phyloP scores from a whole-genome alignment of 2,329 filamentous ascomycete genomes.

The Arthrocladium fulminans region DNA sequence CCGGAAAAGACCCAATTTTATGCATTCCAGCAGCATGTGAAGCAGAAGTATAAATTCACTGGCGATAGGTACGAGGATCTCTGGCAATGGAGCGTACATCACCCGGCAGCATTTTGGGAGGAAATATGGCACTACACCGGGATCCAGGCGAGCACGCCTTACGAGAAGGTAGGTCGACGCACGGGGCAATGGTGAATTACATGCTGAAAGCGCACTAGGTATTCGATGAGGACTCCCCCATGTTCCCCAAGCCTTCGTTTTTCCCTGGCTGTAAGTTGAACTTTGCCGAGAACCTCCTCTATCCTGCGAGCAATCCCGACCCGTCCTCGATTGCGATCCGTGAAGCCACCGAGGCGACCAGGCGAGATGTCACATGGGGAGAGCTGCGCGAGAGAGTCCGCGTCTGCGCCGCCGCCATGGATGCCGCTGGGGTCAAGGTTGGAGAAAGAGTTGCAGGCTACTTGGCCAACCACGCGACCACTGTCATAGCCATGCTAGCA shows the following conservation, averaged over 20 bases:
- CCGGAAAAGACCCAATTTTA: constrained; percentile 62
- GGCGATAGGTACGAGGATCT: constrained; percentile 64
- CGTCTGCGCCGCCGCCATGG: constrained; percentile 61
- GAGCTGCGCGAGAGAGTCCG: constrained; percentile 70
- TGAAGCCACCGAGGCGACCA: constrained; percentile 65
- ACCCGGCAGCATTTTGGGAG: constrained; percentile 71
- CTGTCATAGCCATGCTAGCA: constrained; percentile 79
- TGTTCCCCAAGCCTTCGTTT: constrained; percentile 84
- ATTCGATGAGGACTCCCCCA: constrained; percentile 54
- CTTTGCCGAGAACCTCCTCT: constrained; percentile 91
- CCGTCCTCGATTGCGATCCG: constrained; percentile 62
- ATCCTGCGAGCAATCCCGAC: constrained; percentile 52
- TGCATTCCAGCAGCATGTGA: constrained; percentile 61
- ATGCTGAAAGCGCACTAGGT: constrained; percentile 42
- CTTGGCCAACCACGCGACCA: constrained; percentile 81
- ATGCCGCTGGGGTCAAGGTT: constrained; percentile 53
- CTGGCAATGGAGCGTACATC: constrained; percentile 73
- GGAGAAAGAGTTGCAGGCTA: constrained; percentile 62
- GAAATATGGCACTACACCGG: constrained; percentile 77
- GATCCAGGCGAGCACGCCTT: constrained; percentile 58
- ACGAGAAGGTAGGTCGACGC: constrained; percentile 28
- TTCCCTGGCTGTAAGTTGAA: constrained; percentile 74
- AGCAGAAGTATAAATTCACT: constrained; percentile 54
- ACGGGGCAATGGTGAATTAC: neutral
- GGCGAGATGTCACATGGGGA: constrained; percentile 64